Base-by-base conservation (phyloP, 202 grass and related monocot species). In the Dendrocalamus latiflorus region DNA sequence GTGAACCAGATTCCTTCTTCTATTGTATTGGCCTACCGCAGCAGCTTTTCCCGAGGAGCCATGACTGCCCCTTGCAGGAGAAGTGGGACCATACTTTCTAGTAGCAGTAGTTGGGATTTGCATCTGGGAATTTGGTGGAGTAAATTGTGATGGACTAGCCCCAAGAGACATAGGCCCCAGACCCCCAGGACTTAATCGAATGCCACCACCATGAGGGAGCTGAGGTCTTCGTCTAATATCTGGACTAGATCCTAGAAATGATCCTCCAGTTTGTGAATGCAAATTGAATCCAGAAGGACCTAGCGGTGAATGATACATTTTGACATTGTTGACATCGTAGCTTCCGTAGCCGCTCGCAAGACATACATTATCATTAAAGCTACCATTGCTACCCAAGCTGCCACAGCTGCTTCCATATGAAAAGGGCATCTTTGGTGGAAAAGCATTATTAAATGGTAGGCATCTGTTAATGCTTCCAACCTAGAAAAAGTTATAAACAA, bases 351-450 rank as follows among this genome's bases (percentile, higher is more conserved):
- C 94, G 59, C 80, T 93, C 73, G 88, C 83, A 69, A 83, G 68
- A 80, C 81, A 84, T 76, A 78, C 34, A 83, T 87, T 94, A 68
- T 93, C 93, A 65, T 87, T 93, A 83, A 96, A 90, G 78, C 96
- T 99, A 76, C 96, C 93, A 75, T 84, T 81, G 66, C 89, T 94
- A 64, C 88, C 79, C 1, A 84, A 81, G 75, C 89, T 95, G 68
- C 96, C 96, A 79, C 84, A 99, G 48, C 93, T 98, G 74, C 96
- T 98, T 78, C 93, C 89, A 82, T 92, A 95, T 64, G 93, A 95
- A 55, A 85, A 80, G 9, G 93, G 89, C 18, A 93, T 60, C 36
- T 93, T 96, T 78, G 89, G 86, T 78, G 81, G 84, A 61, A 84
- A 87, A 70, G 73, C n/a, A 3, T 84, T 99, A 84, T 94, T 93